Conservation (phyloP, 1,139 yeast species). For the Suhomyces anneliseae region DNA sequence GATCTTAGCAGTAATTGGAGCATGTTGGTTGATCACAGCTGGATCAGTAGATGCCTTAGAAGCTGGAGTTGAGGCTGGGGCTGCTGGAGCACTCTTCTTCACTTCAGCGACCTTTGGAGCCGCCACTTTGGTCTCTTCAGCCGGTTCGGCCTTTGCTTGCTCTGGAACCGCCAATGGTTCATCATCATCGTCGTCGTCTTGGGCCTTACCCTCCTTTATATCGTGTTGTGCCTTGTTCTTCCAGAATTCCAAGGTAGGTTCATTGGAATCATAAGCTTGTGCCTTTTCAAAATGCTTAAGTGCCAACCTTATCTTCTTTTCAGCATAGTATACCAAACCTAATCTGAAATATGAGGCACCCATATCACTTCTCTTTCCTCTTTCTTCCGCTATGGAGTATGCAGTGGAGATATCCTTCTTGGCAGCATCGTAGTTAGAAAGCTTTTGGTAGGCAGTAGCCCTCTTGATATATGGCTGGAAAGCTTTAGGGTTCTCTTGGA, state of each 20-base stretch:
- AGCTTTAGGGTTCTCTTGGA: conserved; percentile 46
- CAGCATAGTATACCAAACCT: conserved; percentile 50
- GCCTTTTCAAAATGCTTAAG: conserved; percentile 51
- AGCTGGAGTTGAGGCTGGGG: background rate
- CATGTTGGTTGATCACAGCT: conserved; percentile 38
- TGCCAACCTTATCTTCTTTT: conserved; percentile 51
- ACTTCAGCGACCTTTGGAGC: background rate
- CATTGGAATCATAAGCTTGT: conserved; percentile 44
- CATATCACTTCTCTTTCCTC: conserved; percentile 54
- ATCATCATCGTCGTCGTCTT: conserved; percentile 10
- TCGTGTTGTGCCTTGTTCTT: conserved; percentile 44
- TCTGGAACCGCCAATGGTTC: conserved; percentile 4
- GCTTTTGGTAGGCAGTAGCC: conserved; percentile 57
- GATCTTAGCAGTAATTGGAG: conserved; percentile 46
- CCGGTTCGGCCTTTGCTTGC: background rate
- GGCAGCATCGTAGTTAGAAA: conserved; percentile 51
- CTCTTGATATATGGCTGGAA: conserved; percentile 53
- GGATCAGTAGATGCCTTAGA: conserved; percentile 26
- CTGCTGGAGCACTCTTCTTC: background rate
- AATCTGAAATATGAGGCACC: conserved; percentile 62
- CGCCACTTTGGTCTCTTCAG: background rate
- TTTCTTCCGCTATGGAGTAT: conserved; percentile 48
- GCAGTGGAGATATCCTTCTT: conserved; percentile 57
- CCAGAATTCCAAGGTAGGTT: conserved; percentile 54
- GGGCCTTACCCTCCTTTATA: conserved; percentile 17